These are phyloP conservation scores for Pogostemon cablin DNA, from an alignment of 257 asterid species.

Conservation along the genomic window DNA sequence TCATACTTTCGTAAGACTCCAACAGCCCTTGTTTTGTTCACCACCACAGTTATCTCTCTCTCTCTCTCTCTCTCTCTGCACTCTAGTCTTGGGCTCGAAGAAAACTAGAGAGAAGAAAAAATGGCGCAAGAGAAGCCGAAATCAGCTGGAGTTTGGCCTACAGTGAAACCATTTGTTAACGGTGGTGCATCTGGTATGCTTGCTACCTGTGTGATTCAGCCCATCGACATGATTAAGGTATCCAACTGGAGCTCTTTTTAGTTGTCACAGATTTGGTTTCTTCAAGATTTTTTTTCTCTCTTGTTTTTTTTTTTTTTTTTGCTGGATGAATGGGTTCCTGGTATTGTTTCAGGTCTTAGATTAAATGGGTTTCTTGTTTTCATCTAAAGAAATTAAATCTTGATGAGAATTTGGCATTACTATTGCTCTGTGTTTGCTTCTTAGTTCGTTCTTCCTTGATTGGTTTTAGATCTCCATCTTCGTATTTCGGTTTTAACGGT, in stretches of 20 bases:
- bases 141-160: constrained; percentile 76
- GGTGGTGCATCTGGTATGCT: constrained; percentile 99
- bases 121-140: constrained; percentile 84
- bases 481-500: constrained; percentile 3
- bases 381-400: neutral
- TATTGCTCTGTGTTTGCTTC: neutral
- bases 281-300: neutral
- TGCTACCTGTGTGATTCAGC: constrained; percentile 96
- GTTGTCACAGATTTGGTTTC: neutral
- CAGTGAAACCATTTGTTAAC: constrained; percentile 91
- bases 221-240: constrained; percentile 98
- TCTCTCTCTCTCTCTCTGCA: neutral
- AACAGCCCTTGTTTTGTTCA: constrained; percentile 37
- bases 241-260: neutral
- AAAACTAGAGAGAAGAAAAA: constrained; percentile 37
- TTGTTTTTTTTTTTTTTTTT: neutral
- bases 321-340: constrained; percentile 17
- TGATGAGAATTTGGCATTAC: constrained; percentile 1
- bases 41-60: neutral
- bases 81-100: constrained; percentile 22
- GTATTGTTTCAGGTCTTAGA: constrained; percentile 39
- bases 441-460: neutral
- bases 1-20: neutral
- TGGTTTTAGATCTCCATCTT: constrained; percentile 24
- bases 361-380: constrained; percentile 23